These are phyloP conservation scores for Phanerodontia chrysosporium DNA, from an alignment of 768 basidiomycete species.

Conservation along the genomic window DNA sequence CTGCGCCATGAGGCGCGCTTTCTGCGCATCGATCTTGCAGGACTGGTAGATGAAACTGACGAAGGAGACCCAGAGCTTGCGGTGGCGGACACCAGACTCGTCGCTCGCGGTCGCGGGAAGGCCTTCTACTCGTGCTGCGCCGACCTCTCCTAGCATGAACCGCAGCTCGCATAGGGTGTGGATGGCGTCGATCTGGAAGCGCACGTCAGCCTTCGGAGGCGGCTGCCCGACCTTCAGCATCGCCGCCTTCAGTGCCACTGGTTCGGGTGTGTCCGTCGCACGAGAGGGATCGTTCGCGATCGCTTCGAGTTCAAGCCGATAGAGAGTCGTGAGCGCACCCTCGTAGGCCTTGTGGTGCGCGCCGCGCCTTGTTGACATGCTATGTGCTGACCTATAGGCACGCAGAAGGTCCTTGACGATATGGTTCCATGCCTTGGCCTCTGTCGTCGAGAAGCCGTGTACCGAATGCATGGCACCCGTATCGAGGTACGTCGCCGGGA, in stretches of 20 bases:
- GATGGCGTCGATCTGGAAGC: slow-evolving; percentile 59
- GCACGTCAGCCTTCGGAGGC: slow-evolving; percentile 52
- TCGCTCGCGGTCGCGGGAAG: slow-evolving; percentile 19
- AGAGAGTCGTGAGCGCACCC: slow-evolving; percentile 50
- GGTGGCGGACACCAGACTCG: slow-evolving; percentile 19
- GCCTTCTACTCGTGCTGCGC: slow-evolving; percentile 35
- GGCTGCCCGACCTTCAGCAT: slow-evolving; percentile 51
- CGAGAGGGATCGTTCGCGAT: slow-evolving; percentile 26
- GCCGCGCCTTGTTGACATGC: slow-evolving; percentile 43
- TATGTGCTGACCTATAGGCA: slow-evolving; percentile 37
- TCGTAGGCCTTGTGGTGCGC: slow-evolving; percentile 61
- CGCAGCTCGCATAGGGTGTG: slow-evolving; percentile 52
- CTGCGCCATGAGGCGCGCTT: slow-evolving; percentile 20
- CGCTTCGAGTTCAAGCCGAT: slow-evolving; percentile 40
- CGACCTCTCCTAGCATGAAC: slow-evolving; percentile 44
- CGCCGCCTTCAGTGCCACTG: slow-evolving; percentile 49
- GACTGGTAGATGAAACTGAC: slow-evolving; percentile 33
- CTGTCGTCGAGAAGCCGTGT: slow-evolving; percentile 28
- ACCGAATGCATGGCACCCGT: slow-evolving; percentile 12
- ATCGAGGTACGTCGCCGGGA: background rate
- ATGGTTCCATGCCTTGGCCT: slow-evolving; percentile 36
- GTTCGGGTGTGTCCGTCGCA: slow-evolving; percentile 30
- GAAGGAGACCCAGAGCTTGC: slow-evolving; percentile 45
- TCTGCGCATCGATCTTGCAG: slow-evolving; percentile 23
- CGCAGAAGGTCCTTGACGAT: slow-evolving; percentile 31